phyloP scores from a whole-genome alignment of 148 eudicot genomes.

The Spergularia bocconei region DNA sequence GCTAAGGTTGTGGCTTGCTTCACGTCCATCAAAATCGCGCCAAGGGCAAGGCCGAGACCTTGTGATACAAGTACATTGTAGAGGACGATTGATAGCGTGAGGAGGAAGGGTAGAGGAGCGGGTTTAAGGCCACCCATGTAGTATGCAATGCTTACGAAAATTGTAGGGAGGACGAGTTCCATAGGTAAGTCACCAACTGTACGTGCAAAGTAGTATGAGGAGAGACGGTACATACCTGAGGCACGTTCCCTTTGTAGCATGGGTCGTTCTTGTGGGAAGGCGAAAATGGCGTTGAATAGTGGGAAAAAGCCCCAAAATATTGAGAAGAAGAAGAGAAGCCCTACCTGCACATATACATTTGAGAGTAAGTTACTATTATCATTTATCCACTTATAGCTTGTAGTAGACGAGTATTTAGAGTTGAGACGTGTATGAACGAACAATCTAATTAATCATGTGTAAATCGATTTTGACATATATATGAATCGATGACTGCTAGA shows the following conservation, averaged over 20 bases:
- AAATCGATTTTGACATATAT: too few species aligned
- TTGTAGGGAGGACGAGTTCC: slow-evolving; percentile 84
- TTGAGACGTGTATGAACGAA: too few species aligned
- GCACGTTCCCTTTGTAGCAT: slow-evolving; percentile 64
- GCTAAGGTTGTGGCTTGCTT: slow-evolving; percentile 77
- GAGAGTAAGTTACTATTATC: too few species aligned
- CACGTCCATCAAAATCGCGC: slow-evolving; percentile 77
- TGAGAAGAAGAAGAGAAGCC: slow-evolving; percentile 84
- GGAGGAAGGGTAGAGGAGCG: slow-evolving; percentile 41
- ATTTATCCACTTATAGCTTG: too few species aligned
- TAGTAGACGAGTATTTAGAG: too few species aligned
- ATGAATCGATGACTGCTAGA: too few species aligned
- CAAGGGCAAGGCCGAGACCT: slow-evolving; percentile 83
- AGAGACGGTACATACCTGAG: slow-evolving; percentile 81
- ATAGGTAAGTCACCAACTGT: slow-evolving; percentile 76
- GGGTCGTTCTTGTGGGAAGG: slow-evolving; percentile 81
- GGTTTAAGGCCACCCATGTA: slow-evolving; percentile 94
- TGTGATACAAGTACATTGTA: slow-evolving; percentile 79
- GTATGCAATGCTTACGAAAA: slow-evolving; percentile 57
- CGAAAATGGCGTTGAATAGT: slow-evolving; percentile 65
- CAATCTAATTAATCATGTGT: too few species aligned
- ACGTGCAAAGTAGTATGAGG: slow-evolving; percentile 76
- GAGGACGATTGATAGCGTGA: slow-evolving; percentile 55
- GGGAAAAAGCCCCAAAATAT: slow-evolving; percentile 97
- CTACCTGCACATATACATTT: slow-evolving; percentile 45